Percentiles rank a stretch among this genome's conserved stretches.
phyloP scores from a whole-genome alignment of 2,329 filamentous ascomycete genomes.

The Fusarium buharicum region DNA sequence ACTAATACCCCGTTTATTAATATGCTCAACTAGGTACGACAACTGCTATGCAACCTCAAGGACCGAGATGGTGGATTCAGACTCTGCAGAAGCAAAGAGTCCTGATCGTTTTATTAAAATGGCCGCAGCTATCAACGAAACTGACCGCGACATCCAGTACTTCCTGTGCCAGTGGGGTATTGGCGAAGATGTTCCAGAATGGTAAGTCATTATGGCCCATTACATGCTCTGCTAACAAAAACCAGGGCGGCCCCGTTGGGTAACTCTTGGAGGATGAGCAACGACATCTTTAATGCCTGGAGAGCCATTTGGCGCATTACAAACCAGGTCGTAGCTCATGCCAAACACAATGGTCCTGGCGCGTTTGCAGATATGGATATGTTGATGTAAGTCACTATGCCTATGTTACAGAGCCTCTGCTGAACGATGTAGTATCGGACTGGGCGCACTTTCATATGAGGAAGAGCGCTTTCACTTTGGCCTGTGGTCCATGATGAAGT shows the following conservation, averaged over 20 bases:
- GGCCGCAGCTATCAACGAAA: constrained; percentile 54
- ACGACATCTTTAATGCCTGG: constrained; percentile 65
- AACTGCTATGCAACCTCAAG: constrained; percentile 60
- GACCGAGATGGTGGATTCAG: constrained; percentile 55
- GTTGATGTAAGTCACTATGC: constrained; percentile 53
- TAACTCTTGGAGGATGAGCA: constrained; percentile 63
- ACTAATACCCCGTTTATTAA: neutral
- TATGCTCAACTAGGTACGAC: constrained; percentile 52
- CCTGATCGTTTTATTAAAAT: constrained; percentile 58
- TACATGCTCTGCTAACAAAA: neutral
- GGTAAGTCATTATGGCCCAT: constrained; percentile 38
- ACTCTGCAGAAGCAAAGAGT: constrained; percentile 52
- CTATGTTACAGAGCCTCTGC: rapidly evolving
- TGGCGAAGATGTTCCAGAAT: constrained; percentile 58
- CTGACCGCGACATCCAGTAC: constrained; percentile 57
- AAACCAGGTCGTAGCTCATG: constrained; percentile 62
- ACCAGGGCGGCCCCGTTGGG: constrained; percentile 55
- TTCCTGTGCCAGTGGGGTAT: constrained; percentile 66
- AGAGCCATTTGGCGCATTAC: constrained; percentile 61
- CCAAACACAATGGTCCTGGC: constrained; percentile 56
- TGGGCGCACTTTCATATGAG: constrained; percentile 55
- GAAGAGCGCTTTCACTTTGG: constrained; percentile 65
- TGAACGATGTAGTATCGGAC: constrained; percentile 54
- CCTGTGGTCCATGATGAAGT: constrained; percentile 64
- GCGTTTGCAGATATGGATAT: constrained; percentile 65